Evolutionary conservation across 2,329 filamentous ascomycete species (phyloP).

Genomic region (Neoarthrinium moseri): DNA sequence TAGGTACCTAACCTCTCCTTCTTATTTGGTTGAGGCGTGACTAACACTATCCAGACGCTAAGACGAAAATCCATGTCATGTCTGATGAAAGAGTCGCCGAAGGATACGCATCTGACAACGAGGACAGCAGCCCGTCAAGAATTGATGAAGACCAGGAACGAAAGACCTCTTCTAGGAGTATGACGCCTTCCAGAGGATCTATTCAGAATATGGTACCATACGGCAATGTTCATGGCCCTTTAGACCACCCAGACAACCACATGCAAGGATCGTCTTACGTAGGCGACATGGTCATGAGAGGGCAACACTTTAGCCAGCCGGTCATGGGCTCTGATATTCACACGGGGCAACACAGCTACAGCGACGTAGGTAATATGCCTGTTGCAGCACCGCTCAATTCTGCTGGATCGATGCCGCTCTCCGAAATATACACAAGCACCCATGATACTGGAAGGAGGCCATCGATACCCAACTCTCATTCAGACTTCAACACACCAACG

Average conservation of each 20-base stretch:
- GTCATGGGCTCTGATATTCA: conserved; percentile 41
- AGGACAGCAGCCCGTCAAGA: conserved; percentile 38
- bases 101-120: conserved; percentile 46
- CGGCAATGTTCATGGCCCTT: conserved; percentile 35
- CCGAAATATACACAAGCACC: conserved; percentile 3
- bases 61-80: conserved; percentile 46
- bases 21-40: not conserved
- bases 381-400: conserved; percentile 3
- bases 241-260: conserved; percentile 11
- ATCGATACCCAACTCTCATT: not conserved
- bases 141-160: conserved; percentile 42
- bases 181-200: conserved; percentile 33
- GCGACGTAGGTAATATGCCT: not conserved
- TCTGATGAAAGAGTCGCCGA: conserved; percentile 51
- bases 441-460: conserved; percentile 8
- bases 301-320: conserved; percentile 36
- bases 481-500: not conserved
- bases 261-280: conserved; percentile 16
- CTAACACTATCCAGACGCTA: conserved; percentile 23
- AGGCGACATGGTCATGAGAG: conserved; percentile 43
- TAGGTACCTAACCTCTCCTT: conserved; percentile 42
- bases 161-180: conserved; percentile 29
- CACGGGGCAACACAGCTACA: conserved; percentile 29
- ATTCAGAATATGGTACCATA: conserved; percentile 33
- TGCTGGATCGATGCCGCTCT: not conserved